Conservation (phyloP, 192 early-diverging fungal genomes). For the Entomortierella parvispora region DNA sequence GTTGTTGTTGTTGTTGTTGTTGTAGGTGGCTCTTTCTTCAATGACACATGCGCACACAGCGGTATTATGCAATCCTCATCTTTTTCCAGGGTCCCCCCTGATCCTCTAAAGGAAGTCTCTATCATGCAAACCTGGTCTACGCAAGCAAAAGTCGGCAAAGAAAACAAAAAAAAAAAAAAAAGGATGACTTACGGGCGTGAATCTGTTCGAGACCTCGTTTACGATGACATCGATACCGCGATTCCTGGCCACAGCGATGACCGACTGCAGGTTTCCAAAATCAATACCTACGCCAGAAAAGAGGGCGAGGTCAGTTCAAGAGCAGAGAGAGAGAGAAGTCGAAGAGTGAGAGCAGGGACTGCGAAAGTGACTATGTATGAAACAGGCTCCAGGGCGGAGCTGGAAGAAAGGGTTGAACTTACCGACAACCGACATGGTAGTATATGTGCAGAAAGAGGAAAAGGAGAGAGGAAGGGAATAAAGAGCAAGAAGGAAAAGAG, state of each 20-base stretch:
- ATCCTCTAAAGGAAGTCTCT: no score
- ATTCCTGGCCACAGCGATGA: conserved; percentile 97
- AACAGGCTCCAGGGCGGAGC: not conserved
- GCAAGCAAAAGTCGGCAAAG: not conserved
- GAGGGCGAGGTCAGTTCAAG: not conserved
- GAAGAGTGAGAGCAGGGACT: not conserved
- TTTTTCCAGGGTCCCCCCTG: no score
- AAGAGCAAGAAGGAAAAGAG: conserved; percentile 3
- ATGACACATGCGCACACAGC: no score
- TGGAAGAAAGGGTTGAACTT: conserved; percentile 13
- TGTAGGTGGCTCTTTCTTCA: no score
- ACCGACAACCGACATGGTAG: conserved; percentile 52
- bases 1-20: no score
- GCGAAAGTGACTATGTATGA: not conserved
- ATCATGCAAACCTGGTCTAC: not conserved
- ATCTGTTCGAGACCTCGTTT: conserved; percentile 97
- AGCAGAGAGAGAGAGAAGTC: not conserved
- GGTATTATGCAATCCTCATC: no score
- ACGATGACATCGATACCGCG: conserved; percentile 97
- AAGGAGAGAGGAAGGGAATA: not conserved
- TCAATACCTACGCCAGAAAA: conserved; percentile 80
- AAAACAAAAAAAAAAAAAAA: not conserved
- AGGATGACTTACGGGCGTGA: conserved; percentile 85
- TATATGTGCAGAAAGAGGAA: not conserved
- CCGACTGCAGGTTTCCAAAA: conserved; percentile 95